Base-by-base conservation (phyloP, 345 rosid genomes). In the Hirschfeldia incana region DNA sequence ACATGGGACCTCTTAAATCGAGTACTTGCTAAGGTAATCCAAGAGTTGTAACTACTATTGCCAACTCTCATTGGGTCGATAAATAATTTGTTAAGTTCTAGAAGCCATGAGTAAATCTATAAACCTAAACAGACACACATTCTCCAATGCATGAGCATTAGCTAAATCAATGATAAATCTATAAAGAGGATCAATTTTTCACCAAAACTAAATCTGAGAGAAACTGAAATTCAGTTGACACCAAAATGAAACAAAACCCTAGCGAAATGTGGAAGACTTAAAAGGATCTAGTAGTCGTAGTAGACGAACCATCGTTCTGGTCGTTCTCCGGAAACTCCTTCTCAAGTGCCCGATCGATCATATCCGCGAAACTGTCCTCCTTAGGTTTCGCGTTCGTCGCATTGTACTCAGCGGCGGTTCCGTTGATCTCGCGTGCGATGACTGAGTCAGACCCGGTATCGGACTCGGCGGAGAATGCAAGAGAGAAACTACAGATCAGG, bases 241-340 rank as follows among this genome's bases (percentile, higher is more conserved):
- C 63, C 2, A 27, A 37, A 44, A 65, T 59, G 21, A 21, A 21
- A 21, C 37, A 64, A 77, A 85, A 81, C 83, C 88, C 83, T 82
- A 80, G 64, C 32, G 4, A 42, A 70, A 16, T 46, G 68, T 5
- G 64, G 53, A 55, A 69, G 16, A 85, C 70, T 55, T 72, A 78
- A 86, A 44, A 8, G 55, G 90, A 89, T 89, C 89, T 75, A 84
- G 83, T 57, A 13, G 5, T 11, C 21, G 21, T 21, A 21, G 21
- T 21, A 46, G 76, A 90, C 94, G 55, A 46, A 90, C 94, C 97
- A 82, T 90, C 94, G 16, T 71, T 84, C 75, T 92, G 93, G 68
- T 94, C 98, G 74, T 85, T 90, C 79, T 92, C 97, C 3, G 89
- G 81, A 86, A 92, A 94, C 89, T 94, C 98, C 83, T 89, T 89